phyloP scores from a whole-genome alignment of 108 stramenopile species.

The Pseudonitzschia pungens region DNA sequence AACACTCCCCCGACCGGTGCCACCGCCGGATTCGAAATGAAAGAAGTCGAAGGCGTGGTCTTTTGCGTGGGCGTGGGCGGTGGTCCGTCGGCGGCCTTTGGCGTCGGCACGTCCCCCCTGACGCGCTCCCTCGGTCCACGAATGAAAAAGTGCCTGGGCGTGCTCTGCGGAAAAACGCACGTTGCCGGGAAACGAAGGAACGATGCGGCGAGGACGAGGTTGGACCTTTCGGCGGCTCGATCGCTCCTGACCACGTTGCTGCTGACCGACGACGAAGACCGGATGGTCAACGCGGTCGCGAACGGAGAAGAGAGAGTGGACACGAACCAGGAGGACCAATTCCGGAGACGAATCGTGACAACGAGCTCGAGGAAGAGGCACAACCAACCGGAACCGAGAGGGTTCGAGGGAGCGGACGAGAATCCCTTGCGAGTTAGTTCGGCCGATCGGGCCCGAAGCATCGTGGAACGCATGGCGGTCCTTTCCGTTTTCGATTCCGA shows the following conservation, averaged over 20 bases:
- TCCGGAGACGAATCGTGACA: neutral
- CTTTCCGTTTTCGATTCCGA: constrained; percentile 45
- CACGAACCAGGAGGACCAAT: constrained; percentile 8
- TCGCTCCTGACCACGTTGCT: constrained; percentile 37
- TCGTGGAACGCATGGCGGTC: constrained; percentile 45
- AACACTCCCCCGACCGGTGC: too few species aligned
- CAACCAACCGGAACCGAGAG: neutral
- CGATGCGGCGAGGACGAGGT: too few species aligned
- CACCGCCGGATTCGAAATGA: constrained; percentile 6
- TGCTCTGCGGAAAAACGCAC: constrained; percentile 18
- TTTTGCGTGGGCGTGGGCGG: constrained; percentile 40
- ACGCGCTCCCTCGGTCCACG: constrained; percentile 33
- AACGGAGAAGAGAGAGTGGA: constrained; percentile 11
- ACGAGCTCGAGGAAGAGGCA: constrained; percentile 16
- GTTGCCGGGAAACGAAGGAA: too few species aligned
- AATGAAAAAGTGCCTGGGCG: constrained; percentile 41
- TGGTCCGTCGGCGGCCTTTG: constrained; percentile 18
- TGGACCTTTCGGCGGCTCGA: constrained; percentile 21
- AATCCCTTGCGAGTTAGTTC: constrained; percentile 26
- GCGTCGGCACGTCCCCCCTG: constrained; percentile 28
- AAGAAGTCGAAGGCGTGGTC: constrained; percentile 30
- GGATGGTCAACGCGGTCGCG: constrained; percentile 36
- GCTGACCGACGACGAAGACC: constrained; percentile 45
- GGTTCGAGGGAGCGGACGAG: constrained; percentile 13
- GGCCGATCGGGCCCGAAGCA: constrained; percentile 40